Conservation (phyloP, 495 filamentous ascomycete genomes). For the Margaritispora aquatica region DNA sequence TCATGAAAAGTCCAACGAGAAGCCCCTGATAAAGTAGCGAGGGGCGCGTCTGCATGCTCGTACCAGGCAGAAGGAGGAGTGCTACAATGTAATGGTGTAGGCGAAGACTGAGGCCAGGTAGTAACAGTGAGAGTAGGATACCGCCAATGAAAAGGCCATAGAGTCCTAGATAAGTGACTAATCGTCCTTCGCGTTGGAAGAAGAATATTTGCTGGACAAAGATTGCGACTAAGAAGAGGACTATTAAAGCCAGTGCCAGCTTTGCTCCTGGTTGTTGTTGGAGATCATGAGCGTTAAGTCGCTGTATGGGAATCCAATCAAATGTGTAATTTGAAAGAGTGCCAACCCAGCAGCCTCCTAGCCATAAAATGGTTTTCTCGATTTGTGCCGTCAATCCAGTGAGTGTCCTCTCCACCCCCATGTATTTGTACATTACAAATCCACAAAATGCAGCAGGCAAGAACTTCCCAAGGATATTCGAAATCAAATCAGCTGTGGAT, state of each 20-base stretch:
- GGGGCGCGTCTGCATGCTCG: slow-evolving; percentile 73
- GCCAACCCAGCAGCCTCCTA: slow-evolving; percentile 71
- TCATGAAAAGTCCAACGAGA: slow-evolving; percentile 85
- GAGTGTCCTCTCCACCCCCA: slow-evolving; percentile 45
- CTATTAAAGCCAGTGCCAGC: slow-evolving; percentile 59
- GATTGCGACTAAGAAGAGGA: slow-evolving; percentile 53
- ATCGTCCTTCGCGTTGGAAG: slow-evolving; percentile 65
- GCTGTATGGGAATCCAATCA: slow-evolving; percentile 73
- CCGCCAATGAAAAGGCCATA: slow-evolving; percentile 55
- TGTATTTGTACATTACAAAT: slow-evolving; percentile 69
- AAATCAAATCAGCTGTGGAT: slow-evolving; percentile 48
- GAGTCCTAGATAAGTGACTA: slow-evolving; percentile 64
- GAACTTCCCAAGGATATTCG: slow-evolving; percentile 64
- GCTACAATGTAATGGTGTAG: slow-evolving; percentile 96
- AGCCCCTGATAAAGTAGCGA: slow-evolving; percentile 79
- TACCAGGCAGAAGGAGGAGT: slow-evolving; percentile 73
- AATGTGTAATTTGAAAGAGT: slow-evolving; percentile 81
- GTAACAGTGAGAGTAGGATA: slow-evolving; percentile 56
- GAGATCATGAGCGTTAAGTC: slow-evolving; percentile 72
- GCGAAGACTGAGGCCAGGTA: slow-evolving; percentile 79
- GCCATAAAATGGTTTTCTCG: slow-evolving; percentile 68
- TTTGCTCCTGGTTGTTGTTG: slow-evolving; percentile 71
- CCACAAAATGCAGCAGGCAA: slow-evolving; percentile 71
- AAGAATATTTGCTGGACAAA: slow-evolving; percentile 64
- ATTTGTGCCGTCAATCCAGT: slow-evolving; percentile 55